Evolutionary conservation across 1,284 basidiomycete genomes (phyloP), one percentile per base, ranked within the genome.

Genomic region (Anthracocystis walkeri): DNA sequence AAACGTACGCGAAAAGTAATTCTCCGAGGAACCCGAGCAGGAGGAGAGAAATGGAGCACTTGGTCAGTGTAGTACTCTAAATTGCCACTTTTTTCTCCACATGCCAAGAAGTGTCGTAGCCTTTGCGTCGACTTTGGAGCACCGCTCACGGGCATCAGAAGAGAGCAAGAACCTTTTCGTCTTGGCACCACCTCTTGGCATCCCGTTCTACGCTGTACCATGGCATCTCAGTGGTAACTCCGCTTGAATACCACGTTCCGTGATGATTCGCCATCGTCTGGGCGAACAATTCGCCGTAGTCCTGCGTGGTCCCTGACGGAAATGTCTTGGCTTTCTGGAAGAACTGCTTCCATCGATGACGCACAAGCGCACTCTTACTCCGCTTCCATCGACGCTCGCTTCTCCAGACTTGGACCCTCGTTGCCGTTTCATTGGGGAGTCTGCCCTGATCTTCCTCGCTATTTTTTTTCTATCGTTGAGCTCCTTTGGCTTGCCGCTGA

Each of bases 141-240:
- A 10, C 14, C 20, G 5, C 18, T 31, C 20, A 23, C 8, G 25
- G 56, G 68, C 68, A 45, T 16, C 7, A 20, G 46, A 55, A 33
- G 63, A 71, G 68, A 71, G 68, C 68, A 71, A 71, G 68, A 71
- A 23, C 42, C 56, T n/a, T 23, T 23, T 3, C 41, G 20, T 58
- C 65, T 65, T 70, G 58, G 65, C 65, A 50, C 31, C 25, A n/a
- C 48, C 27, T 52, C 49, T 45, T 53, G 42, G 53, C 35, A 18
- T n/a, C 10, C 27, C 27, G 29, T 31, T n/a, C n/a, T 16, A 29
- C 29, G 53, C 21, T 29, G 27, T 33, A 21, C 35, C 44, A 53
- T 16, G 41, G 46, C 53, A 23, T 27, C 23, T 8, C 27, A 29
- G 44, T 21, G 44, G 23, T 45, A 14, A 25, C 23, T 46, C 27